Evolutionary conservation across 2,329 filamentous ascomycete species (phyloP), one percentile per base, ranked within the genome.

Genomic region (Cladorrhinum sp.): DNA sequence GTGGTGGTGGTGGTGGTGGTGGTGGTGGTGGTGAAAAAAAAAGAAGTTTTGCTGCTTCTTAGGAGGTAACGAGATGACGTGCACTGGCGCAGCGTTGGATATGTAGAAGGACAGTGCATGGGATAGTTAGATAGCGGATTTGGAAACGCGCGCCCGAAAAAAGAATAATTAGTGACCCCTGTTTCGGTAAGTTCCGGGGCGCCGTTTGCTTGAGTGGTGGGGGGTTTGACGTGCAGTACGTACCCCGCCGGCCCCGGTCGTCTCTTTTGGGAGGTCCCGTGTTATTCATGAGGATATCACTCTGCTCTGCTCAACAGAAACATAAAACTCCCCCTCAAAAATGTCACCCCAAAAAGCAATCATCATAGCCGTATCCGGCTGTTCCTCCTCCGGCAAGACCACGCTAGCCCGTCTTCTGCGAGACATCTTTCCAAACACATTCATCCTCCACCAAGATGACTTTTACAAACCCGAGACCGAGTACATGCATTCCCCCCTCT

Each of bases 391-490:
- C 69, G 95, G 95, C 62, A 99, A 99, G 79, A 98, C 95, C 2
- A 98, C 95, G 2, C 84, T 99, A 14, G 90, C 92, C 20, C 86
- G 94, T 2, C 82, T 97, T 12, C 81, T 99, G 18, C 87, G 92
- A 61, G 86, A 91, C 71, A 87, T 96, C 66, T 92, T 97, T 70
- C 87, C 87, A 8, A 80, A 82, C 66, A 82, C 86, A 16, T 94
- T 92, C 71, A 90, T 98, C 70, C 82, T 99, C 21, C 95, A 99
- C 73, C 87, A 96, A 73, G 95, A 99, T 77, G 95, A 99, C 75
- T 99, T 98, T 73, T 99, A 96, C 78, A 28, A 28, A 28, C 4
- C 26, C 26, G 26, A 16, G 33, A 36, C 9, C 28, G 82, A 92
- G 83, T 91, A 70, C 71, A 82, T 75, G 23, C 6, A 46, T 5